Evolutionary conservation across 2,329 filamentous ascomycete species (phyloP).

Genomic region (Lithohypha guttulata): DNA sequence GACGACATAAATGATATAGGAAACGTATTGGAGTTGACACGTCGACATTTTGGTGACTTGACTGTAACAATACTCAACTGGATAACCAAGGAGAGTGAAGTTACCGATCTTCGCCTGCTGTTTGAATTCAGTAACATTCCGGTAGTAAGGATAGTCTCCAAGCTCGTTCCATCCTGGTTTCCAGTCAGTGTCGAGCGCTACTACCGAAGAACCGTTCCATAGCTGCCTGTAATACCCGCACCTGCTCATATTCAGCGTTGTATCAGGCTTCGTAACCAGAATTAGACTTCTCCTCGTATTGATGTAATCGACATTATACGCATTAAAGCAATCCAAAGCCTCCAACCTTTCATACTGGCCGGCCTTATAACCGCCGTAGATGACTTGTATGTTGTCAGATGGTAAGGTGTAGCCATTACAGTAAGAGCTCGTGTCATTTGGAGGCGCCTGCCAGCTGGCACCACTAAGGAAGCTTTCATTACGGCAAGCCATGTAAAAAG

Average conservation of each 20-base stretch:
- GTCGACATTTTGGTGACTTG: slow-evolving; percentile 16
- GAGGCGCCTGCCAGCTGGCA: slow-evolving; percentile 1
- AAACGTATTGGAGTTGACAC: slow-evolving; percentile 20
- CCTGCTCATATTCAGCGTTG: not conserved
- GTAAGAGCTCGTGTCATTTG: not conserved
- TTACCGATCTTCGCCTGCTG: not conserved
- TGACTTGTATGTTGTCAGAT: not conserved
- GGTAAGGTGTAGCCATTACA: not conserved
- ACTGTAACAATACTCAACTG: slow-evolving; percentile 20
- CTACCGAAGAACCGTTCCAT: slow-evolving; percentile 8
- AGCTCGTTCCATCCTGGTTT: not conserved
- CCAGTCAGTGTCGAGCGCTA: not conserved
- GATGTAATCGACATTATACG: not conserved
- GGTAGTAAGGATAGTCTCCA: not conserved
- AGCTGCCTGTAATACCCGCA: not conserved
- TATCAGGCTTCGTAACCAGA: not conserved
- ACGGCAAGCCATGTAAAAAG: slow-evolving; percentile 3
- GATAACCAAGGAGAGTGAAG: too few species aligned
- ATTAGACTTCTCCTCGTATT: slow-evolving; percentile 5
- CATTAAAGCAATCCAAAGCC: slow-evolving; percentile 1
- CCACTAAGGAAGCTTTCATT: slow-evolving; percentile 5
- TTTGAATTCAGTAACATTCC: not conserved
- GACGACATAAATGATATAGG: slow-evolving; percentile 18
- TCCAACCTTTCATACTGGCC: not conserved
- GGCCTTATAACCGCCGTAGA: not conserved